phyloP scores from a whole-genome alignment of 805 yeast species.

The Candida ulmi region DNA sequence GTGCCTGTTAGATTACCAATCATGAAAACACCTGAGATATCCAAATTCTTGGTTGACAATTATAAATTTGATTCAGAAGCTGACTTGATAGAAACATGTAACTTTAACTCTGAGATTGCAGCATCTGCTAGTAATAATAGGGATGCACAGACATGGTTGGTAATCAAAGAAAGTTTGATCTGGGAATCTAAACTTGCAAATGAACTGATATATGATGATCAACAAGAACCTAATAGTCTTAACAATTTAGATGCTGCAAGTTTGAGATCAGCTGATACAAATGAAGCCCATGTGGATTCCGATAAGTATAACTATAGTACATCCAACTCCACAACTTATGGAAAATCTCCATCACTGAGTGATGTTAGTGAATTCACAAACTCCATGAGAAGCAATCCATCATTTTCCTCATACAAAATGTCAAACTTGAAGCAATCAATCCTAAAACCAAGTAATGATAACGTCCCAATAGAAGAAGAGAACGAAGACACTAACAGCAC shows the following conservation, averaged over 20 bases:
- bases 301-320: constrained; percentile 20
- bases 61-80: constrained; percentile 43
- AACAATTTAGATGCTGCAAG: constrained; percentile 9
- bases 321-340: constrained; percentile 22
- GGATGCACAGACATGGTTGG: constrained; percentile 61
- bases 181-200: constrained; percentile 23
- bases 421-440: constrained; percentile 15
- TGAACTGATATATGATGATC: constrained; percentile 2
- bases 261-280: constrained; percentile 12
- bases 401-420: constrained; percentile 10
- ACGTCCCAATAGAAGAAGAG: constrained; percentile 13
- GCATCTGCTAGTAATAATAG: constrained; percentile 42
- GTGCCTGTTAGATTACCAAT: constrained; percentile 22
- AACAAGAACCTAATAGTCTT: not conserved
- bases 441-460: constrained; percentile 1
- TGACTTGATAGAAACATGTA: constrained; percentile 45
- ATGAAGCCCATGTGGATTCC: constrained; percentile 1
- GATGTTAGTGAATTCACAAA: constrained; percentile 22
- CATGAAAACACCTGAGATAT: constrained; percentile 23
- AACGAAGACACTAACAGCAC: constrained; percentile 12
- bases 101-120: constrained; percentile 52
- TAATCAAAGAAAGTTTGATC: constrained; percentile 43
- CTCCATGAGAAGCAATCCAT: constrained; percentile 7
- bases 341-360: constrained; percentile 22
- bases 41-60: constrained; percentile 43